Evolutionary conservation across 2,329 filamentous ascomycete species (phyloP).

Genomic region (Apiospora arundinis): DNA sequence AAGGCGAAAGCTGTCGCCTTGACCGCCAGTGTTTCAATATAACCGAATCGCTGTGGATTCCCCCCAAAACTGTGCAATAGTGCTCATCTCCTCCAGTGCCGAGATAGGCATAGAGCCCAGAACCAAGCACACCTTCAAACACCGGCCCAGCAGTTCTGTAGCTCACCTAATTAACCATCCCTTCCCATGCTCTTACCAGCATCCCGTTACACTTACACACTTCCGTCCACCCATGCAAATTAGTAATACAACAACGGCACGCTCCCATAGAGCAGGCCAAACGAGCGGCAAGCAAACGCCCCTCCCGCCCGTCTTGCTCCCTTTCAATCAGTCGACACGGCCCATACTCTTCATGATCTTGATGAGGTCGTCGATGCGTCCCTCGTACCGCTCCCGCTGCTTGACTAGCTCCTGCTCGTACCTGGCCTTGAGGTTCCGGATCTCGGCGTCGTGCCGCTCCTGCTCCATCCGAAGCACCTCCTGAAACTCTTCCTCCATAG

Average conservation of each 20-base stretch:
- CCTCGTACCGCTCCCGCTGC: constrained; percentile 26
- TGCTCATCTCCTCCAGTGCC: no score
- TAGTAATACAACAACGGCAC: not conserved
- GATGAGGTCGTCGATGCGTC: constrained; percentile 27
- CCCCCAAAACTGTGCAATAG: not conserved
- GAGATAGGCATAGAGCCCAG: not conserved
- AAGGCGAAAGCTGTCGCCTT: not conserved
- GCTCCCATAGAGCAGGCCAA: not conserved
- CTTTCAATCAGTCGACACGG: constrained; percentile 1
- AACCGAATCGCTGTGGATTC: not conserved
- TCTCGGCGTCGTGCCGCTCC: constrained; percentile 24
- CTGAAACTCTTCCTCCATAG: constrained; percentile 29
- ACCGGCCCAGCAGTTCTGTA: not conserved
- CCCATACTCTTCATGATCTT: constrained; percentile 25
- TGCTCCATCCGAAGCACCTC: constrained; percentile 26
- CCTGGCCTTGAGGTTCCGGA: constrained; percentile 22
- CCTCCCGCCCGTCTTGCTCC: not conserved
- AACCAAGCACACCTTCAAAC: not conserved
- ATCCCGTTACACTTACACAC: not conserved
- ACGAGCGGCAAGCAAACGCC: not conserved
- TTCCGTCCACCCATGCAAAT: not conserved
- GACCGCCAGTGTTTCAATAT: not conserved
- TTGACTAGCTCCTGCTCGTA: constrained; percentile 25
- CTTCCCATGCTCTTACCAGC: not conserved
- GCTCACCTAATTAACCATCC: not conserved